A percentile compares a stretch with the other conserved stretches of the same genome.
phyloP scores from a whole-genome alignment of 768 basidiomycete species.

The Hysterangium stoloniferum region DNA sequence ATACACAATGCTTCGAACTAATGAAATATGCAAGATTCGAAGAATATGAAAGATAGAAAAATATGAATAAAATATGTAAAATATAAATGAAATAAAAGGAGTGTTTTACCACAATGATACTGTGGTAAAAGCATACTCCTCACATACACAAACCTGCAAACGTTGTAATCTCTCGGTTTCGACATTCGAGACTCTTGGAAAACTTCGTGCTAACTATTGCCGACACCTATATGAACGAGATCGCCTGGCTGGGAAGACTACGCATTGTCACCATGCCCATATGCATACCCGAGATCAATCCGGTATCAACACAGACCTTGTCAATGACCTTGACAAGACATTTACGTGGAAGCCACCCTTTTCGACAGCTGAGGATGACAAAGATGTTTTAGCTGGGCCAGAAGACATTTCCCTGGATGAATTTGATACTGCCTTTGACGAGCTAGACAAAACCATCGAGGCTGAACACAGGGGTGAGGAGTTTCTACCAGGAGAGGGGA shows the following conservation, averaged over 20 bases:
- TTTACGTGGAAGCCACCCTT: background rate
- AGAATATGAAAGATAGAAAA: too few species aligned
- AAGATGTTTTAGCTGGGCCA: background rate
- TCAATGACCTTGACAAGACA: background rate
- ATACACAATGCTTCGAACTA: too few species aligned
- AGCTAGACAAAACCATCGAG: background rate
- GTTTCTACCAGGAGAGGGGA: too few species aligned
- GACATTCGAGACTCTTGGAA: background rate
- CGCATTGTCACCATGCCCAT: background rate
- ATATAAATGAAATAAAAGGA: too few species aligned
- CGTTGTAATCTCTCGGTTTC: too few species aligned
- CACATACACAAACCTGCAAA: too few species aligned
- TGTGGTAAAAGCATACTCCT: too few species aligned
- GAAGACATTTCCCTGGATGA: background rate
- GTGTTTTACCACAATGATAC: too few species aligned
- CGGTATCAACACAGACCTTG: background rate
- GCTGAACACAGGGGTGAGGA: background rate
- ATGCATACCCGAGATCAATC: background rate
- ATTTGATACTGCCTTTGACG: background rate
- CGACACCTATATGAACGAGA: background rate
- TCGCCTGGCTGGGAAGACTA: background rate
- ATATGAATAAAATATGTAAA: too few species aligned
- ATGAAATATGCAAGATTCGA: too few species aligned
- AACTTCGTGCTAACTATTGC: background rate
- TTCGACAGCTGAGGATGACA: background rate